Conservation (phyloP, 257 asterid genomes). For the Solanum bukasovii region DNA sequence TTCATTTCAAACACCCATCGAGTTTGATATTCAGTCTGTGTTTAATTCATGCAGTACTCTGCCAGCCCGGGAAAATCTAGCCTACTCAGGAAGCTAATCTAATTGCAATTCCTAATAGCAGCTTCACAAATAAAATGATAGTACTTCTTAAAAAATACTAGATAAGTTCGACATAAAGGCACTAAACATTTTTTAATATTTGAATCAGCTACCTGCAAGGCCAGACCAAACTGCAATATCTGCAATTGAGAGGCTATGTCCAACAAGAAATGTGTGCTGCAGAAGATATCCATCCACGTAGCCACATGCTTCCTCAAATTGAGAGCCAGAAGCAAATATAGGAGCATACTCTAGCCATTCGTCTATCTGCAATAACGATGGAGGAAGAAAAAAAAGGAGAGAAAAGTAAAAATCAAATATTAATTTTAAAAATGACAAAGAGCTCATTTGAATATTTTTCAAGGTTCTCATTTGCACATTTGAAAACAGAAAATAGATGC, state of each 20-base stretch:
- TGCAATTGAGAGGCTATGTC: constrained; percentile 60
- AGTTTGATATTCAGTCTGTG: neutral
- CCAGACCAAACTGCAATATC: constrained; percentile 83
- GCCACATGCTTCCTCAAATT: constrained; percentile 86
- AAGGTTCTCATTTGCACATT: neutral
- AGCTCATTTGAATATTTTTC: neutral
- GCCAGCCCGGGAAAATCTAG: neutral
- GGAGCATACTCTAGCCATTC: constrained; percentile 80
- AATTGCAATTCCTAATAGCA: neutral
- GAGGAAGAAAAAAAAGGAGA: neutral
- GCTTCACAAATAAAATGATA: neutral
- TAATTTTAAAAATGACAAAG: neutral
- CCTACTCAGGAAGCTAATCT: neutral
- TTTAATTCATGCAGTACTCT: neutral
- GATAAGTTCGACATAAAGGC: neutral
- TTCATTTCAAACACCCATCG: neutral
- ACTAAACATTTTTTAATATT: neutral
- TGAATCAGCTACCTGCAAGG: constrained; percentile 57
- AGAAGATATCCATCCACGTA: constrained; percentile 52
- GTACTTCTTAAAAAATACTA: neutral
- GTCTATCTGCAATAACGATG: constrained; percentile 47
- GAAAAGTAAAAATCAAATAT: neutral
- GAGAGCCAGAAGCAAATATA: constrained; percentile 62
- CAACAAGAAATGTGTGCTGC: constrained; percentile 59
- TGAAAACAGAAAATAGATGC: neutral